These are phyloP conservation scores for Sicyos edulis DNA, from an alignment of 306 rosid species.

Conservation along the genomic window DNA sequence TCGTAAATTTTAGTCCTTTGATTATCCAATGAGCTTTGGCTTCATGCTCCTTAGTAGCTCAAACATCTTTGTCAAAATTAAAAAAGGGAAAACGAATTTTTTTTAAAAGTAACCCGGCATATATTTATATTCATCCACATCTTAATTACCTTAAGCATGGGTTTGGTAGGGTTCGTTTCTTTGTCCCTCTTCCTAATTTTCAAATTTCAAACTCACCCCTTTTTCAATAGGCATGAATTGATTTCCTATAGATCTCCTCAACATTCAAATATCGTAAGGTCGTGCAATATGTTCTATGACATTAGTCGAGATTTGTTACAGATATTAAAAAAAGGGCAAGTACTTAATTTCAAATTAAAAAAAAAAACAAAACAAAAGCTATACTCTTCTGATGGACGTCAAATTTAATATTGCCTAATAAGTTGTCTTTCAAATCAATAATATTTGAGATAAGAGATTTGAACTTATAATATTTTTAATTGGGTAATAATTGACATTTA, in stretches of 20 bases:
- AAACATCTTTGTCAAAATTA: conserved; percentile 14
- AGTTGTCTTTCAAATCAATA: too few species aligned
- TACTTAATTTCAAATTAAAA: background rate
- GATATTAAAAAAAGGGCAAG: background rate
- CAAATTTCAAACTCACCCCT: background rate
- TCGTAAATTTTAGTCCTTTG: background rate
- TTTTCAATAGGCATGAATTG: background rate
- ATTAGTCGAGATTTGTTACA: too few species aligned
- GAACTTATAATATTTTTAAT: too few species aligned
- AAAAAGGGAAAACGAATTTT: background rate
- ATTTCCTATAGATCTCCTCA: too few species aligned
- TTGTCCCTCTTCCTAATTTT: background rate
- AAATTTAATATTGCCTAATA: too few species aligned
- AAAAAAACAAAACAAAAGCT: too few species aligned
- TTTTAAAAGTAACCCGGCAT: background rate
- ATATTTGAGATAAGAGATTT: too few species aligned
- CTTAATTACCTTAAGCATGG: background rate
- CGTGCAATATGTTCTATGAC: too few species aligned
- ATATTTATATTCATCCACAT: background rate
- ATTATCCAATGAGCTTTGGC: conserved; percentile 11
- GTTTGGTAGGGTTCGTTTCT: background rate
- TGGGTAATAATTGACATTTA: too few species aligned
- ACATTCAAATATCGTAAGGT: too few species aligned
- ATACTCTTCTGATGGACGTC: background rate
- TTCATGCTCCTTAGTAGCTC: background rate